phyloP scores from a whole-genome alignment of 805 yeast species.

The Metschnikowia cerradonensis region DNA sequence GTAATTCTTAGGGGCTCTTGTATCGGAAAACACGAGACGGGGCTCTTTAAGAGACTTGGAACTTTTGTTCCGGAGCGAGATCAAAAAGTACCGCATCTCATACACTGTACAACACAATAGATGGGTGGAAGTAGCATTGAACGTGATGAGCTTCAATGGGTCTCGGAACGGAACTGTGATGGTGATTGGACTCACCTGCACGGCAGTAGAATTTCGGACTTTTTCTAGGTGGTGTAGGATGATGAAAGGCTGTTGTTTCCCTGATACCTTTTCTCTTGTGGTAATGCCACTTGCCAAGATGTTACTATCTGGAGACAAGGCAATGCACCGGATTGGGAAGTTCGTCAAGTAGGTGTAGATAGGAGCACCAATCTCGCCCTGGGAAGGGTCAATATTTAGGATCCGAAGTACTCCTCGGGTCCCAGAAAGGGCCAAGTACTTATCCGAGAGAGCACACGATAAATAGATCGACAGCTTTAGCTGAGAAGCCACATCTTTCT shows the following conservation, averaged over 20 bases:
- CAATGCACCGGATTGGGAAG: slow-evolving; percentile 76
- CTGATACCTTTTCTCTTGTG: slow-evolving; percentile 65
- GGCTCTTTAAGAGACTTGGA: slow-evolving; percentile 34
- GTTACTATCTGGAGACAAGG: slow-evolving; percentile 60
- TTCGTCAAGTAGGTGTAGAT: slow-evolving; percentile 65
- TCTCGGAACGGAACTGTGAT: slow-evolving; percentile 84
- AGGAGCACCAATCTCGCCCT: slow-evolving; percentile 47
- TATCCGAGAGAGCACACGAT: slow-evolving; percentile 55
- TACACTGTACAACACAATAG: slow-evolving; percentile 71
- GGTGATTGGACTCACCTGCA: slow-evolving; percentile 54
- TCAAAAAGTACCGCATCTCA: slow-evolving; percentile 76
- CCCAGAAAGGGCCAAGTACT: slow-evolving; percentile 63
- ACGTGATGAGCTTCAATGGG: slow-evolving; percentile 69
- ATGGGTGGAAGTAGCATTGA: slow-evolving; percentile 68
- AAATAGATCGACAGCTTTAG: slow-evolving; percentile 56
- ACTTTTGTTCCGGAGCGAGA: slow-evolving; percentile 57
- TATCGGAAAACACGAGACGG: slow-evolving; percentile 37
- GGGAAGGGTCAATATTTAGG: slow-evolving; percentile 41
- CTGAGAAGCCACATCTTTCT: slow-evolving; percentile 28
- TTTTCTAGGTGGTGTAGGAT: slow-evolving; percentile 46
- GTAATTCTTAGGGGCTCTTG: slow-evolving; percentile 6
- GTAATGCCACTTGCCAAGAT: slow-evolving; percentile 78
- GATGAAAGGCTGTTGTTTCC: slow-evolving; percentile 72
- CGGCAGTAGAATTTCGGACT: slow-evolving; percentile 3
- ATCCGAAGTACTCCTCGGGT: slow-evolving; percentile 69